A percentile compares a stretch with the other conserved stretches of the same genome.
phyloP scores from a whole-genome alignment of 768 basidiomycete species.

The Phaffia tasmanica region DNA sequence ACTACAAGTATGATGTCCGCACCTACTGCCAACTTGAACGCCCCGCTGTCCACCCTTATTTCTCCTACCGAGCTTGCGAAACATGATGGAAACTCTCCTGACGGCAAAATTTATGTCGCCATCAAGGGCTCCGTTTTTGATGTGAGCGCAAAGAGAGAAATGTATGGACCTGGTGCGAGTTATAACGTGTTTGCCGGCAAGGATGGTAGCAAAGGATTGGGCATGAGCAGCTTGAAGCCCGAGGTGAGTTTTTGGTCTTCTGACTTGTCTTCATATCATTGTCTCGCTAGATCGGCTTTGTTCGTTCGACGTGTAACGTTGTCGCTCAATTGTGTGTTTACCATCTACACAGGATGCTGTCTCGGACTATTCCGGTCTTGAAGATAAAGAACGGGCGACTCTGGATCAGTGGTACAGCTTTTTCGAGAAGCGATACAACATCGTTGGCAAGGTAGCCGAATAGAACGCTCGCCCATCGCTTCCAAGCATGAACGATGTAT shows the following conservation, averaged over 20 bases:
- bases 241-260: constrained; percentile 9
- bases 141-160: constrained; percentile 69
- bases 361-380: constrained; percentile 67
- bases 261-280: not conserved
- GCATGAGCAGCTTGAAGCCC: constrained; percentile 20
- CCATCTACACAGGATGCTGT: constrained; percentile 71
- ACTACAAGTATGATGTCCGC: constrained; percentile 26
- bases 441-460: constrained; percentile 64
- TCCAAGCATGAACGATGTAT: too few relatives aligned
- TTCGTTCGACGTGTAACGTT: not conserved
- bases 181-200: constrained; percentile 86
- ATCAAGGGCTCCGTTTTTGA: constrained; percentile 93
- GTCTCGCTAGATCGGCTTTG: not conserved
- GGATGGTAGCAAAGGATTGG: constrained; percentile 80
- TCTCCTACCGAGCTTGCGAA: constrained; percentile 55
- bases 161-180: constrained; percentile 62
- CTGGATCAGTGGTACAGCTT: constrained; percentile 83
- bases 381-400: constrained; percentile 61
- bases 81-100: constrained; percentile 52
- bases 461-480: not conserved
- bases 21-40: constrained; percentile 17
- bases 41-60: constrained; percentile 69
- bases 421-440: constrained; percentile 78
- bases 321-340: not conserved
- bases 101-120: constrained; percentile 69